Evolutionary conservation across 2,329 filamentous ascomycete species (phyloP).

Genomic region (Periconia digitata): DNA sequence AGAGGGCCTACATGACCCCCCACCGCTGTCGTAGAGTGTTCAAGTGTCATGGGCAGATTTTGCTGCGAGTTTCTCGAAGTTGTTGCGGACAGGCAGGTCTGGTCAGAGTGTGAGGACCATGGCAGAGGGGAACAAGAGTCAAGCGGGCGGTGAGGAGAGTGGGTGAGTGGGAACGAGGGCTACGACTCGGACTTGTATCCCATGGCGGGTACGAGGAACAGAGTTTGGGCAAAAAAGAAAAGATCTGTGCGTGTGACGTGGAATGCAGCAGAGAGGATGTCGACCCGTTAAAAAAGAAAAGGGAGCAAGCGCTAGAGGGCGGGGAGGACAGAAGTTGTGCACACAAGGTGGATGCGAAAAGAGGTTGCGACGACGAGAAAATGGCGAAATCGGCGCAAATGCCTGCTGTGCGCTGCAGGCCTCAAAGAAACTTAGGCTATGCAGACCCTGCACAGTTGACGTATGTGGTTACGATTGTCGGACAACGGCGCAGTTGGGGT

Average conservation of each 20-base stretch:
- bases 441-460: slow-evolving; percentile 20
- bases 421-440: slow-evolving; percentile 27
- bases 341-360: slow-evolving; percentile 5
- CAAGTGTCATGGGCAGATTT: slow-evolving; percentile 30
- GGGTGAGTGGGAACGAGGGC: slow-evolving; percentile 19
- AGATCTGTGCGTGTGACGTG: slow-evolving; percentile 16
- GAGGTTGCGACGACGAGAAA: slow-evolving; percentile 11
- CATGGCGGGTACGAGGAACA: slow-evolving; percentile 15
- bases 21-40: slow-evolving; percentile 32
- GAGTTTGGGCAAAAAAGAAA: slow-evolving; percentile 14
- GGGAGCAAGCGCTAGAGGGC: slow-evolving; percentile 11
- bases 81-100: slow-evolving; percentile 4
- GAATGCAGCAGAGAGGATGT: slow-evolving; percentile 20
- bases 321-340: neutral
- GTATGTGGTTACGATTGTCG: slow-evolving; percentile 18
- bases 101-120: slow-evolving; percentile 25
- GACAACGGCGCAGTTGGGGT: slow-evolving; percentile 17
- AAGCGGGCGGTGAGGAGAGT: slow-evolving; percentile 33
- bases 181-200: slow-evolving; percentile 20
- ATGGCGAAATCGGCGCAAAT: slow-evolving; percentile 25
- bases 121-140: slow-evolving; percentile 22
- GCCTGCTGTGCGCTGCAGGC: slow-evolving; percentile 9
- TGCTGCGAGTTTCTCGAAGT: slow-evolving; percentile 3
- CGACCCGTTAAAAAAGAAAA: neutral
- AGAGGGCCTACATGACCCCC: slow-evolving; percentile 32